Base-by-base conservation (phyloP, 148 eudicot species). In the Vaccinium myrtillus region DNA sequence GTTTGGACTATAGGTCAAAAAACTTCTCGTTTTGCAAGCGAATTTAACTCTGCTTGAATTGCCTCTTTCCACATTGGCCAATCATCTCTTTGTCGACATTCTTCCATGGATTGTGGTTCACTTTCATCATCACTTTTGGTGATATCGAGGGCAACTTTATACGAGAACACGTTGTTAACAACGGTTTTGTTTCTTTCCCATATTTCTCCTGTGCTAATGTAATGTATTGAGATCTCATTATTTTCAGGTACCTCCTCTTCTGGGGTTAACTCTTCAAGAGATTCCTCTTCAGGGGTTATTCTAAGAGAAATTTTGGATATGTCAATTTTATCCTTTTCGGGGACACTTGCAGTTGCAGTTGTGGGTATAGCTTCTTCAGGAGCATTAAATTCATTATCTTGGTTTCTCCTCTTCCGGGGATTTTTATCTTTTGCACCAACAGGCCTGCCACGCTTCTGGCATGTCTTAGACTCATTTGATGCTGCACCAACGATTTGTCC, bases 21-120 rank as follows among this genome's bases (percentile, higher is more conserved):
- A 2, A 74, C 50, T 36, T 74, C 9, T 12, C 23, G n/a, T 70
- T 70, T 84, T 43, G 50, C 39, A 15, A 77, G 43, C 2, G 76
- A 83, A 8, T 8, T 49, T 43, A 86, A 78, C 8, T 86, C 83
- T 10, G 25, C 59, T 36, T 69, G 8, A 36, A 77, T 82, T 13
- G 79, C 79, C 0, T 78, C 71, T 86, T 82, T 78, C 73, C 58
- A 78, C 36, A 77, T 67, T 67, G 78, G 49, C 85, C 85, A 86
- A 70, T 86, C 85, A 53, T n/a, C 16, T 79, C 74, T 36, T 0
- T 27, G 39, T 36, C 39, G 39, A 36, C 3, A 36, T 36, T 36
- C 39, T 36, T 36, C 39, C 2, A 36, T 2, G 39, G 3, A 1
- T 36, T 36, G 39, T 36, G 39, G 3, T 36, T 36, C 39, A 36